phyloP scores from a whole-genome alignment of 805 yeast genomes.

The Naumovozyma castellii region DNA sequence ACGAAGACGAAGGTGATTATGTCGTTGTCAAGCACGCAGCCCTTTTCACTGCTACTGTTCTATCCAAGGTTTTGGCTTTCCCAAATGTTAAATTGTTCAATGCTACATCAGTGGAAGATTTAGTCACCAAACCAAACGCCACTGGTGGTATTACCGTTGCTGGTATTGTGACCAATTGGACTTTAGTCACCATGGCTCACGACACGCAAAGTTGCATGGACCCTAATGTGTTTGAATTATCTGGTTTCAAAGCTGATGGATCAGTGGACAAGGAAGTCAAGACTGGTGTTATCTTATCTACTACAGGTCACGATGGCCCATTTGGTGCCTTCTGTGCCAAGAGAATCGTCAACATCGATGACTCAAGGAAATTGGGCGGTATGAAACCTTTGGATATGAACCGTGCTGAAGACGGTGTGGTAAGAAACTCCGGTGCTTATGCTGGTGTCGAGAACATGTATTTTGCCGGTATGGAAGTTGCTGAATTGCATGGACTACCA shows the following conservation, averaged over 20 bases:
- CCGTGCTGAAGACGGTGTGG: constrained; percentile 66
- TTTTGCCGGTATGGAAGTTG: constrained; percentile 64
- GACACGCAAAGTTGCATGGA: constrained; percentile 76
- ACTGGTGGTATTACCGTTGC: constrained; percentile 56
- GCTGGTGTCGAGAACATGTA: constrained; percentile 25
- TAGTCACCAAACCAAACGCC: constrained; percentile 59
- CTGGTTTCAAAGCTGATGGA: constrained; percentile 29
- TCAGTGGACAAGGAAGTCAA: constrained; percentile 28
- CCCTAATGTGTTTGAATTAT: constrained; percentile 63
- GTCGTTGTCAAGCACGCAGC: constrained; percentile 79
- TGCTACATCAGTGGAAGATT: constrained; percentile 73
- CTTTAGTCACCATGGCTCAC: constrained; percentile 65
- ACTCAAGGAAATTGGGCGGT: constrained; percentile 43
- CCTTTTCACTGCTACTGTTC: constrained; percentile 58
- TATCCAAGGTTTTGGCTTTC: constrained; percentile 58
- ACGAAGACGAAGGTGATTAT: constrained; percentile 72
- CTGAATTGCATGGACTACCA: constrained; percentile 68
- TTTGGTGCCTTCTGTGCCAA: constrained; percentile 74
- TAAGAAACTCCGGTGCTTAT: constrained; percentile 47
- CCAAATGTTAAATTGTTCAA: constrained; percentile 72
- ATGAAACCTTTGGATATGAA: constrained; percentile 79
- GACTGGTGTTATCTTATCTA: constrained; percentile 49
- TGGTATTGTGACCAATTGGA: constrained; percentile 81
- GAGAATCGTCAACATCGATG: constrained; percentile 47
- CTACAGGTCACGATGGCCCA: constrained; percentile 79